Conservation (phyloP, 148 eudicot species). For the Amaranthus cruentus region DNA sequence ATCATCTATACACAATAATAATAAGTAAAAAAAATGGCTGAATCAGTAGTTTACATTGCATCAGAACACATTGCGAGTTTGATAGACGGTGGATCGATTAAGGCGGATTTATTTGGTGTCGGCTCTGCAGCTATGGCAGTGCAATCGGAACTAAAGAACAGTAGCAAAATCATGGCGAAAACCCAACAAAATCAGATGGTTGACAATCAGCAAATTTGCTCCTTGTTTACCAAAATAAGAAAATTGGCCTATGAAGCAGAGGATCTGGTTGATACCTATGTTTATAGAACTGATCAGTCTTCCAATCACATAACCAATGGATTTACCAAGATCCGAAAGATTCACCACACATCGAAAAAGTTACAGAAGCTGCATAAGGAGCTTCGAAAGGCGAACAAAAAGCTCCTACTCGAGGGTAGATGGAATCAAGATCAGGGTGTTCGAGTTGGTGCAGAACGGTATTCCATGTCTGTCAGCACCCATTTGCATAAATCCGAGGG, state of each 20-base stretch:
- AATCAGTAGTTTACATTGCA: slow-evolving; percentile 12
- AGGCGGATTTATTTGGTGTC: not conserved
- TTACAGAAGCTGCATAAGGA: not conserved
- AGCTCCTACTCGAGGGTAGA: too few relatives aligned
- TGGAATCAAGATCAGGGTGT: too few relatives aligned
- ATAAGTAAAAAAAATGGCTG: slow-evolving; percentile 7
- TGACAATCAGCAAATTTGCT: not conserved
- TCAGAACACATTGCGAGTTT: slow-evolving; percentile 1
- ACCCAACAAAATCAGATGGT: not conserved
- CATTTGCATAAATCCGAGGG: not conserved
- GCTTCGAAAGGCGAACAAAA: too few relatives aligned
- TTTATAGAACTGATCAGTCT: not conserved
- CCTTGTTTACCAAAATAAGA: slow-evolving; percentile 9
- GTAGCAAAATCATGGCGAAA: not conserved
- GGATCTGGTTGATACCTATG: slow-evolving; percentile 14
- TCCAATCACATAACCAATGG: not conserved
- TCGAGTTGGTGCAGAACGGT: too few relatives aligned
- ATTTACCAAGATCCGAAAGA: not conserved
- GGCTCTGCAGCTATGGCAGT: slow-evolving; percentile 5
- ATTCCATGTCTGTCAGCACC: too few relatives aligned
- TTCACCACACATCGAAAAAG: not conserved
- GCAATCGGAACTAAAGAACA: not conserved
- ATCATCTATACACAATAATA: too few relatives aligned
- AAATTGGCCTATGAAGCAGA: slow-evolving; percentile 23
- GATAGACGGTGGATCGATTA: not conserved